Evolutionary conservation across 768 basidiomycete species (phyloP), one percentile per base, ranked within the genome.

Genomic region (Lanmaoa rubissima): DNA sequence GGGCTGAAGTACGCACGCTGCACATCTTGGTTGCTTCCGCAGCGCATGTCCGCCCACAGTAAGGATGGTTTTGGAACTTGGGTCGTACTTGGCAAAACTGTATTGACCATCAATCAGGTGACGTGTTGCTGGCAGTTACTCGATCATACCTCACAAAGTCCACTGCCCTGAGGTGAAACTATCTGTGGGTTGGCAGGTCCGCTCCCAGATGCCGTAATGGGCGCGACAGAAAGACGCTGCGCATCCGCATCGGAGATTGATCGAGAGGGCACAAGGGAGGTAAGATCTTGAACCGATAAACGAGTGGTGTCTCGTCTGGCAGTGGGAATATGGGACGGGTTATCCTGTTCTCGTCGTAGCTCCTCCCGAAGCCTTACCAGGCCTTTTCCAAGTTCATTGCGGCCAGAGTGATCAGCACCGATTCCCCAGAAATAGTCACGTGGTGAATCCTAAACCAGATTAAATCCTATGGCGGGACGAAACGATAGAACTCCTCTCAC

Each of bases 371-470:
- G 72, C 60, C 85, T 80, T 61, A 82, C 80, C 12, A 90, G 77
- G 12, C 85, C 82, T 66, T 85, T 87, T 41, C 88, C 89, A 34
- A 90, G 80, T 68, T 90, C 86, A 60, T 90, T 90, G 40, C 83
- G 81, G 21, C 88, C 88, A 63, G 77, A 73, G 28, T 79, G 74
- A 67, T 90, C 85, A 39, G 79, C 75, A 6, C 88, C 88, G 58
- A 83, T 70, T n/a, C 88, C 88, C 87, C 88, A 90, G 70, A 89
- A 89, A 40, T 86, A 76, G 68, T 90, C 88, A 60, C 83, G 85
- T 56, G 85, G 84, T n/a, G 86, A 88, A 64, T 87, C 81, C 86
- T 88, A 59, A 32, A 11, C 24, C 4, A 17, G 6, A 51, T 19
- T 50, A 32, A 54, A 34, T 49, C 14, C 35, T 53, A 47, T 16